Evolutionary conservation across 1,139 yeast species (phyloP).

Genomic region (Yamadazyma oceani): DNA sequence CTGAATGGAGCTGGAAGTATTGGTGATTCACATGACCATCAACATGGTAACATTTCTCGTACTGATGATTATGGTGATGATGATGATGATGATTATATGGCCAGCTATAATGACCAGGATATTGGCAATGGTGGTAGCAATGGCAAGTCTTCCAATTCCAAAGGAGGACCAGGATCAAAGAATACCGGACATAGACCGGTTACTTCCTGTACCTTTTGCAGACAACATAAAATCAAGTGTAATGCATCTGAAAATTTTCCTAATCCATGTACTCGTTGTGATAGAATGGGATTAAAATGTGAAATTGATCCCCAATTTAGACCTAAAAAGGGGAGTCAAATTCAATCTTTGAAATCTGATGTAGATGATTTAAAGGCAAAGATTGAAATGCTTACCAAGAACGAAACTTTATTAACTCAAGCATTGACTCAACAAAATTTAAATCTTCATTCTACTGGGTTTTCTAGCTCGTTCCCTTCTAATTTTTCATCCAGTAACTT

Average conservation of each 20-base stretch:
- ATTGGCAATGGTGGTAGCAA: not conserved
- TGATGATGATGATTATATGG: not conserved
- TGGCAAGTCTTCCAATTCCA: not conserved
- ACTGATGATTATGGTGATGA: not conserved
- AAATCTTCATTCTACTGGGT: constrained; percentile 12
- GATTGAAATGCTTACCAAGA: constrained; percentile 71
- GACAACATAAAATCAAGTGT: constrained; percentile 93
- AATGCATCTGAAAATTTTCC: constrained; percentile 87
- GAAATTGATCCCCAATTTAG: constrained; percentile 89
- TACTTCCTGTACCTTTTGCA: constrained; percentile 89
- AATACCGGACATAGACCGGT: constrained; percentile 71
- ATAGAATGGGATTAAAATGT: constrained; percentile 74
- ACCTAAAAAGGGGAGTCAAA: constrained; percentile 90
- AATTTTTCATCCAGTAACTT: not conserved
- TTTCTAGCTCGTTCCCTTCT: not conserved
- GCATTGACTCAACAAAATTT: constrained; percentile 52
- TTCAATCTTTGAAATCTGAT: constrained; percentile 79
- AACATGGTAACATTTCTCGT: not conserved
- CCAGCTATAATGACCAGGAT: not conserved
- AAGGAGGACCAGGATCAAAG: constrained; percentile 6
- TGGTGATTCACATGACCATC: not conserved
- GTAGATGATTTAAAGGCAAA: constrained; percentile 78
- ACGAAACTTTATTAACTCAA: constrained; percentile 66
- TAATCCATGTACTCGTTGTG: constrained; percentile 79
- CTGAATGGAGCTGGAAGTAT: not conserved